phyloP scores from a whole-genome alignment of 306 rosid species.

The Potentilla sterilis region DNA sequence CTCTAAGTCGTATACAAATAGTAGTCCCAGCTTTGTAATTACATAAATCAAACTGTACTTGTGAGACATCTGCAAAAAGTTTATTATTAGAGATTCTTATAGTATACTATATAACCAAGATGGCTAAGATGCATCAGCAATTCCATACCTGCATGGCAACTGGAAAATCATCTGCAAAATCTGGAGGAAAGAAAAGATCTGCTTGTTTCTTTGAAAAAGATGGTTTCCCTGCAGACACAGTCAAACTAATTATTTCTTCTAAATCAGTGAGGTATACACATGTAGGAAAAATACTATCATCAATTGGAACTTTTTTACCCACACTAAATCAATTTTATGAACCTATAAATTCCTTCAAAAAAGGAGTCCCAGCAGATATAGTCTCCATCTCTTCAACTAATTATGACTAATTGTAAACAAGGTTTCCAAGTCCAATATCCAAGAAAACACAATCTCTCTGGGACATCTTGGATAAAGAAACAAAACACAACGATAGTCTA shows the following conservation, averaged over 20 bases:
- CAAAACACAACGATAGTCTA: background rate
- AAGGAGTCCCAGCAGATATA: background rate
- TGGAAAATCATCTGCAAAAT: constrained; percentile 97
- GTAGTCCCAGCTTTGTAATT: constrained; percentile 98
- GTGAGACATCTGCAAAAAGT: constrained; percentile 78
- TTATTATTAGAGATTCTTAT: constrained; percentile 13
- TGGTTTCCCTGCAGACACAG: constrained; percentile 73
- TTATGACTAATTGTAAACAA: background rate
- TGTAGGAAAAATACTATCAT: background rate
- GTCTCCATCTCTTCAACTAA: background rate
- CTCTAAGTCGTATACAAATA: constrained; percentile 97
- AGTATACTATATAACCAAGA: background rate
- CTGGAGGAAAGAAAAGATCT: constrained; percentile 98
- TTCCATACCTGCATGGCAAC: constrained; percentile 92
- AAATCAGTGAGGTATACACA: background rate
- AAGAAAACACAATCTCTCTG: constrained; percentile 15
- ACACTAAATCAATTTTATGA: background rate
- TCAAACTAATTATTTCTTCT: constrained; percentile 1
- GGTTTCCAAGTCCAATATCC: constrained; percentile 1
- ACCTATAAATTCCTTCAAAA: background rate
- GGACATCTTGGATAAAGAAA: background rate
- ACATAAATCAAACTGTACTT: constrained; percentile 91
- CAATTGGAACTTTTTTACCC: background rate
- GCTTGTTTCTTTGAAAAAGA: constrained; percentile 97
- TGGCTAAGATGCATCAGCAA: constrained; percentile 25